Evolutionary conservation across 305 asterid species (phyloP), one percentile per base, ranked within the genome.

Genomic region (Caryopteris hybrid): DNA sequence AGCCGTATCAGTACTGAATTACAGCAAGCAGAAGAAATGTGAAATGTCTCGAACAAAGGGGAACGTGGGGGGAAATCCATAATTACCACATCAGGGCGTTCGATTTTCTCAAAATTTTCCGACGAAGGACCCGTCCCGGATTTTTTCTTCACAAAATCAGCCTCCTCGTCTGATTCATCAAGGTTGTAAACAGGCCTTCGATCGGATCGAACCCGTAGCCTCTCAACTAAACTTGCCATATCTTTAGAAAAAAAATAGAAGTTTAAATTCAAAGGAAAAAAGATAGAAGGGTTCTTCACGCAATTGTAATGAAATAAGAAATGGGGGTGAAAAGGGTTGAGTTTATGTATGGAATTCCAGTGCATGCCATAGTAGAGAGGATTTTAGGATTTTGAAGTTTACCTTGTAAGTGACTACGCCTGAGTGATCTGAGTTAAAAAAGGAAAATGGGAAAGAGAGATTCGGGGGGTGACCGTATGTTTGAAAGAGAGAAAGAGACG

Each of bases 141-240:
- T 73, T 86, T 91, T 72, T 70, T 78, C 69, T 75, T 74, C 16
- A 60, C 69, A 36, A 84, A 43, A 68, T 89, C 89, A 77, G 83
- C 72, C 68, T 94, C 99, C 3, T 94, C 97, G 33, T 94, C 97
- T 9, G 99, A 94, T 11, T 94, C 97, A 25, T 94, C 99, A 23
- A 94, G 56, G 68, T 76, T 86, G 77, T 91, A 93, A 68, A 88
- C 42, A 16, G 99, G 97, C 73, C 76, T 81, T 48, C 92, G 88
- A 65, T 90, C 99, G 21, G 97, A 90, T 56, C 99, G 89, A 68
- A 76, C 94, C 62, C 99, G 91, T 43, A 93, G 87, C 81, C 97
- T 83, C 92, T 93, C 97, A 75, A 83, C 99, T 81, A 93, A 83
- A 72, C 99, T 93, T 56, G 95, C 74, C 99, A 90, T 90, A 67